Percentiles rank a stretch among this genome's conserved stretches.
phyloP scores from a whole-genome alignment of 2,329 filamentous ascomycete genomes.

The Arthroderma uncinatum region DNA sequence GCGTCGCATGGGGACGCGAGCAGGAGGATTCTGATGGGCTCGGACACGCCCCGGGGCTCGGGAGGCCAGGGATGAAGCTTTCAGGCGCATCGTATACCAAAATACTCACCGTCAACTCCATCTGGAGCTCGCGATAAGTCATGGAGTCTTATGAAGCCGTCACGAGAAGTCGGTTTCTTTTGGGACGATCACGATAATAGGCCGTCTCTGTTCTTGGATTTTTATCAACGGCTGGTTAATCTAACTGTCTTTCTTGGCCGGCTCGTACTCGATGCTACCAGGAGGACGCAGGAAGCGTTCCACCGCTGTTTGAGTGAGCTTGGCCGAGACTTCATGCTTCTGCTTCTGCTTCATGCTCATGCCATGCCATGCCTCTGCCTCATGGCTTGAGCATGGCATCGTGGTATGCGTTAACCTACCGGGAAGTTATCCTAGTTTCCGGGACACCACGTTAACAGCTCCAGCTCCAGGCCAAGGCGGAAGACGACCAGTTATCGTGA shows the following conservation, averaged over 20 bases:
- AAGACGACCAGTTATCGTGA: neutral
- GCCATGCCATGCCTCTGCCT: neutral
- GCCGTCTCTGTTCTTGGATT: no score
- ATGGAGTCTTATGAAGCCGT: no score
- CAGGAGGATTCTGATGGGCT: neutral
- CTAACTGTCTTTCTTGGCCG: constrained; percentile 2
- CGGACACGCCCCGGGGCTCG: constrained; percentile 1
- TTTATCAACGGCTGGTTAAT: no score
- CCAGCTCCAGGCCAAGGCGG: neutral
- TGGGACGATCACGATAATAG: constrained; percentile 1
- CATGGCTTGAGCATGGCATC: no score
- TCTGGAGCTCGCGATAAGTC: no score
- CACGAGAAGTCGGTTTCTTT: no score
- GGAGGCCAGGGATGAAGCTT: neutral
- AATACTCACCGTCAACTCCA: no score
- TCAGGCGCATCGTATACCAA: neutral
- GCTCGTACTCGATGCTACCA: no score
- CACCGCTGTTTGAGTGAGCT: neutral
- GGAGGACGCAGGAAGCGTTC: no score
- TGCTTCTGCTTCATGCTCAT: no score
- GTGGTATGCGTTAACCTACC: no score
- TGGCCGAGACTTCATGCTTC: no score
- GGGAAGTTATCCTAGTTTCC: neutral
- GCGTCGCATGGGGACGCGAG: neutral
- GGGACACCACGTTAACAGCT: neutral